Conservation (phyloP, 2,329 filamentous ascomycete genomes). For the Dryadomyces quercivorus region DNA sequence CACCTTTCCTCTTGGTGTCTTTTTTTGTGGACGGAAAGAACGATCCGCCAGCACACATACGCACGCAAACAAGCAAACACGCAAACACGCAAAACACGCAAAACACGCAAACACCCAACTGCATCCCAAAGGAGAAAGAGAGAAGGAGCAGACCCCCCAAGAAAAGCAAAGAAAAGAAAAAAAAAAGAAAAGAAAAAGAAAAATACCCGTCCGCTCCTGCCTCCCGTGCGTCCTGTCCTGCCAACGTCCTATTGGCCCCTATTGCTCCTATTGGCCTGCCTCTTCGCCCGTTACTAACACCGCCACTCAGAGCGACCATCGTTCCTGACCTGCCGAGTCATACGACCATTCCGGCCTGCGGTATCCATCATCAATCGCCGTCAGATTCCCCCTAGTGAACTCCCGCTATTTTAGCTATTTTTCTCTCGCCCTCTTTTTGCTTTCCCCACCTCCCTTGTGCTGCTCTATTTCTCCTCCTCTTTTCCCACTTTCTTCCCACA, state of each 20-base stretch:
- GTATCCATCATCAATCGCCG: conserved; percentile 2
- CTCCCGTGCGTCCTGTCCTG: not conserved
- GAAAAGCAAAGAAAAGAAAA: too few species aligned
- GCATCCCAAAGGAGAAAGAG: too few species aligned
- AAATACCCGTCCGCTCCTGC: not conserved
- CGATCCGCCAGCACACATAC: not conserved
- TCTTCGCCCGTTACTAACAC: conserved; percentile 3
- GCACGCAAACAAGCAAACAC: too few species aligned
- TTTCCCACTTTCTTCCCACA: not conserved
- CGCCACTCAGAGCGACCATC: conserved; percentile 2
- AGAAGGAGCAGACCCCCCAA: too few species aligned
- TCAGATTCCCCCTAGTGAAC: conserved; percentile 1
- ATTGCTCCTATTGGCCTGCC: not conserved
- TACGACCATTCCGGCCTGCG: conserved; percentile 4
- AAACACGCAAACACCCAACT: too few species aligned
- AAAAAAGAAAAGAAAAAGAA: too few species aligned
- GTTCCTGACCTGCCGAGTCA: conserved; percentile 5
- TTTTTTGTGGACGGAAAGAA: not conserved
- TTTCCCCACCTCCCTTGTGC: not conserved
- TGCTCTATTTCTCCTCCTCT: not conserved
- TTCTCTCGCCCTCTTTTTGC: not conserved
- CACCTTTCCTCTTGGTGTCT: not conserved
- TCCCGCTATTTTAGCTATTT: conserved; percentile 4
- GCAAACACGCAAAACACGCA: too few species aligned
- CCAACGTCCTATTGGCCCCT: not conserved